Evolutionary conservation across 2,329 filamentous ascomycete genomes (phyloP).

Genomic region (Fusarium nanum): DNA sequence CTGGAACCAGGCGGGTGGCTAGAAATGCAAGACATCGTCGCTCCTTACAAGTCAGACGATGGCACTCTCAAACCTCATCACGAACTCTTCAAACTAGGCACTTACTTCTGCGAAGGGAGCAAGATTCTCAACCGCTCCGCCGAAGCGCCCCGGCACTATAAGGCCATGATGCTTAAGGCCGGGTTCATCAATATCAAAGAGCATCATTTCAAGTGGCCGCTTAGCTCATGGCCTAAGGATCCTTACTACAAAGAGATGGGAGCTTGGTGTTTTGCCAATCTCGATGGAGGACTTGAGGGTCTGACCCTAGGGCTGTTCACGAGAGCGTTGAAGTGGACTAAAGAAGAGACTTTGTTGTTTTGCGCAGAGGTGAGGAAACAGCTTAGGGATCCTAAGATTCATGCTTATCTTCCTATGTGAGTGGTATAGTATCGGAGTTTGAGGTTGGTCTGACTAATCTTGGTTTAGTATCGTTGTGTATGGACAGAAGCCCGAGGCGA

Average conservation of each 20-base stretch:
- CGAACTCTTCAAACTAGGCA: background rate
- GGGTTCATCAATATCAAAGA: background rate
- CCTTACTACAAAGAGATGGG: conserved; percentile 1
- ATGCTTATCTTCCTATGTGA: conserved; percentile 7
- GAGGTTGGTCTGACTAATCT: background rate
- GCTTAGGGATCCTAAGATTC: background rate
- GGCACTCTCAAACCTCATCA: background rate
- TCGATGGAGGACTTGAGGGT: background rate
- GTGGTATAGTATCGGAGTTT: background rate
- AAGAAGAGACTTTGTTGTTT: background rate
- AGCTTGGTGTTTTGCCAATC: background rate
- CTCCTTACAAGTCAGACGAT: background rate
- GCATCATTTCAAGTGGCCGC: background rate
- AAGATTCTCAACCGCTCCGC: background rate
- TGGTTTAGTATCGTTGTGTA: conserved; percentile 4
- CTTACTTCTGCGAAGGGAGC: background rate
- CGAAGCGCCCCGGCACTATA: background rate
- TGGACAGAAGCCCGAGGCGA: background rate
- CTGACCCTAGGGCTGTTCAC: background rate
- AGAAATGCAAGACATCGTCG: background rate
- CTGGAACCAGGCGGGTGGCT: background rate
- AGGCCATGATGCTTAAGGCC: background rate
- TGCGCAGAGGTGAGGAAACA: background rate
- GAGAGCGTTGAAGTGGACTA: background rate
- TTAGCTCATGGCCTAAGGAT: background rate